A percentile compares a stretch with the other conserved stretches of the same genome.
Evolutionary conservation across 305 asterid genomes (phyloP).

Genomic region (Plantago rigida): DNA sequence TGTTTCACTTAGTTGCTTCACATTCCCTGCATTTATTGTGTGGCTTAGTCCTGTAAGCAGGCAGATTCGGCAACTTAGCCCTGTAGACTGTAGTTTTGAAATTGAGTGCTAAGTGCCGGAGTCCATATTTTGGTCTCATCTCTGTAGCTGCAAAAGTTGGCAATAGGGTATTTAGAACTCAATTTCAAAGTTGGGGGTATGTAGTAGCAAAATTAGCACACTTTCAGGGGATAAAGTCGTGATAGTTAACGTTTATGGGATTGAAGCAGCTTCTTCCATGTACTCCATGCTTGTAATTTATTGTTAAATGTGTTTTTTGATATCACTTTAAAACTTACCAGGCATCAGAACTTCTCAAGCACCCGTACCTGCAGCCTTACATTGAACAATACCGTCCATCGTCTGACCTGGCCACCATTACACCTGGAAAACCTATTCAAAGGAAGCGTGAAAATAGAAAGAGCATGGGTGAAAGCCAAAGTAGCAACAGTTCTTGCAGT

Average conservation of each 20-base stretch:
- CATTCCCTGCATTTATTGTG: too few relatives aligned
- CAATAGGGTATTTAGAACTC: too few relatives aligned
- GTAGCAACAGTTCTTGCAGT: slow-evolving; percentile 90
- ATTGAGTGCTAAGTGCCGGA: too few relatives aligned
- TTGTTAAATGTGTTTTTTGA: slow-evolving; percentile 3
- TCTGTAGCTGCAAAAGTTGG: too few relatives aligned
- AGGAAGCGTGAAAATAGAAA: slow-evolving; percentile 35
- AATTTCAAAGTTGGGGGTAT: too few relatives aligned
- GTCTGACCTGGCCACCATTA: slow-evolving; percentile 28
- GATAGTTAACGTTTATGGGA: too few relatives aligned
- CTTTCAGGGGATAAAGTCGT: too few relatives aligned
- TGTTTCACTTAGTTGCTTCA: too few relatives aligned
- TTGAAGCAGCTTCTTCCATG: slow-evolving; percentile 1
- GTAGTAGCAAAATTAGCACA: too few relatives aligned
- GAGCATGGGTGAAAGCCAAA: slow-evolving; percentile 72
- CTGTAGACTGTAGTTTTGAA: too few relatives aligned
- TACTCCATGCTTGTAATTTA: background rate
- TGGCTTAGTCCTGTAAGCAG: background rate
- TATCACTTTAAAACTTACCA: slow-evolving; percentile 31
- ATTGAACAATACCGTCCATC: slow-evolving; percentile 67
- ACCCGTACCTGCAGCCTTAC: slow-evolving; percentile 78
- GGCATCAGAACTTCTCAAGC: slow-evolving; percentile 83
- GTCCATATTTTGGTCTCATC: too few relatives aligned
- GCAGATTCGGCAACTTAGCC: too few relatives aligned
- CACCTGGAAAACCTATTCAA: slow-evolving; percentile 41